Conservation (phyloP, 2,329 filamentous ascomycete species). For the Pyricularia sp. region DNA sequence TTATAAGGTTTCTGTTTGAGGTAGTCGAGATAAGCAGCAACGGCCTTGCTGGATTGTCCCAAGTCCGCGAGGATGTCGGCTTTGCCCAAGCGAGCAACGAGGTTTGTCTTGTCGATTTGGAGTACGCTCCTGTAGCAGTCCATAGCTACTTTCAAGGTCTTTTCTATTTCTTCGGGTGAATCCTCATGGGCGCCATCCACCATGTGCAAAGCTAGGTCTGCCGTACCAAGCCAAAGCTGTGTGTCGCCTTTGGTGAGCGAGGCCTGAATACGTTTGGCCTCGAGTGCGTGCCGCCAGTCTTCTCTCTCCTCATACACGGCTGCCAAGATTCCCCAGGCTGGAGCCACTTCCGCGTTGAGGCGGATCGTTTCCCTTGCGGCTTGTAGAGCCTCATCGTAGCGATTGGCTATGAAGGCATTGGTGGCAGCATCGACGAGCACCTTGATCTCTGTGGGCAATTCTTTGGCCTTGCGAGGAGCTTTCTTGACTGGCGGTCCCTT, state of each 20-base stretch:
- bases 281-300: conserved; percentile 41
- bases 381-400: conserved; percentile 46
- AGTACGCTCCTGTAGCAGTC: conserved; percentile 48
- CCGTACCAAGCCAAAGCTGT: conserved; percentile 44
- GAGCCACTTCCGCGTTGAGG: conserved; percentile 53
- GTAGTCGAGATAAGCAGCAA: conserved; percentile 42
- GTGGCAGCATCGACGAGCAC: conserved; percentile 53
- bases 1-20: conserved; percentile 40
- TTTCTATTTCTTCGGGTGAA: conserved; percentile 12
- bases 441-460: conserved; percentile 60
- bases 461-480: conserved; percentile 46
- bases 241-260: conserved; percentile 49
- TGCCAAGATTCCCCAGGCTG: conserved; percentile 50
- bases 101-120: conserved; percentile 40
- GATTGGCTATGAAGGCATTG: conserved; percentile 49
- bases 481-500: conserved; percentile 13
- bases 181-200: conserved; percentile 32
- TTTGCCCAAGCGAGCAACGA: conserved; percentile 46
- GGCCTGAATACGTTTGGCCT: conserved; percentile 47
- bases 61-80: conserved; percentile 44
- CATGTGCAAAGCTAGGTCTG: conserved; percentile 40
- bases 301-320: conserved; percentile 49
- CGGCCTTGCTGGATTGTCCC: conserved; percentile 39
- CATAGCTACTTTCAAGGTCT: conserved; percentile 38
- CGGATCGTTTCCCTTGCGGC: conserved; percentile 51